phyloP scores from a whole-genome alignment of 2,329 filamentous ascomycete genomes.

The Aspergillus sp. region DNA sequence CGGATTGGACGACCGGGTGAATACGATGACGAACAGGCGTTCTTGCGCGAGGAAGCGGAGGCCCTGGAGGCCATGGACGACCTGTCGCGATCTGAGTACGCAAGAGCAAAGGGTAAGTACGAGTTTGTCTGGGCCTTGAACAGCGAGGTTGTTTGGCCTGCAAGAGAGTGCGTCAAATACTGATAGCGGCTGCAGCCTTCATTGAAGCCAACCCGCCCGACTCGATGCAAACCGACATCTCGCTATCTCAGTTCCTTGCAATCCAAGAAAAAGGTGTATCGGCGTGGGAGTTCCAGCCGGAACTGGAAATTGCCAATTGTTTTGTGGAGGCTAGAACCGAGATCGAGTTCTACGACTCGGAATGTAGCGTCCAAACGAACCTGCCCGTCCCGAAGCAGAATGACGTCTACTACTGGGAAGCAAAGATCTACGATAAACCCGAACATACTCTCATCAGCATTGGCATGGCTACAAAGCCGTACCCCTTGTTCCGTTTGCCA shows the following conservation, averaged over 20 bases:
- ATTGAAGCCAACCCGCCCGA: slow-evolving; percentile 92
- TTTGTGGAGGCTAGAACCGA: slow-evolving; percentile 96
- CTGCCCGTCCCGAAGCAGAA: slow-evolving; percentile 97
- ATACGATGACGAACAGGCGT: slow-evolving; percentile 96
- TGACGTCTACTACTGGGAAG: slow-evolving; percentile 99
- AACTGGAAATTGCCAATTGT: slow-evolving; percentile 96
- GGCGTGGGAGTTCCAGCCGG: slow-evolving; percentile 99
- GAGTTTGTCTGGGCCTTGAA: background rate
- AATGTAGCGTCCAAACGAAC: slow-evolving; percentile 96
- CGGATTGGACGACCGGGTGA: slow-evolving; percentile 90
- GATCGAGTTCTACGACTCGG: slow-evolving; percentile 98
- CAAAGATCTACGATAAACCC: slow-evolving; percentile 97
- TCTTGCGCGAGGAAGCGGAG: slow-evolving; percentile 88
- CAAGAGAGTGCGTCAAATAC: background rate
- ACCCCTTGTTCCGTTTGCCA: slow-evolving; percentile 88
- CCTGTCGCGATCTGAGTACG: slow-evolving; percentile 81
- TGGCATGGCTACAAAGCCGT: slow-evolving; percentile 94
- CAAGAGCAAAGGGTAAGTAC: slow-evolving; percentile 82
- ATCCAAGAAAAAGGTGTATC: slow-evolving; percentile 99
- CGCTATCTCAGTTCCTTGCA: slow-evolving; percentile 91
- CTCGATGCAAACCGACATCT: slow-evolving; percentile 94
- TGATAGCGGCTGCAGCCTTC: slow-evolving; percentile 62
- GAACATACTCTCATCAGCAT: slow-evolving; percentile 84
- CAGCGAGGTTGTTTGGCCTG: background rate
- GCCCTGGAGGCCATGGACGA: slow-evolving; percentile 96